Evolutionary conservation across 352 stramenopile species (phyloP), one percentile per base, ranked within the genome.

Genomic region (Hyaloperonospora brassicae): DNA sequence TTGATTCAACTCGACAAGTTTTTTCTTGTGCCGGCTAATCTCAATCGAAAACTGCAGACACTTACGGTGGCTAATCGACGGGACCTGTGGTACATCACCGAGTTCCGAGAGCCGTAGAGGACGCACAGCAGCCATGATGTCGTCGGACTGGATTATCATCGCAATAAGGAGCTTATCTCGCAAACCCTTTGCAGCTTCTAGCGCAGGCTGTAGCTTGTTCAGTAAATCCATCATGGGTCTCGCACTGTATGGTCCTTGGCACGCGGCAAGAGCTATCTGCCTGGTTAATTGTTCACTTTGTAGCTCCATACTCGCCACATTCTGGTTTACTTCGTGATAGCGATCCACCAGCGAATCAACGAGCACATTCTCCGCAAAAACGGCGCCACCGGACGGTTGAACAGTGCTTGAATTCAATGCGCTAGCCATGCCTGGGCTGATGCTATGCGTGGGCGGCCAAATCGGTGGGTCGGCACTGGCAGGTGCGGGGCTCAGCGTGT

Each of bases 51-150:
- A 54, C 52, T 79, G 61, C 5, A 84, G 30, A 42, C 76, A 85
- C 39, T 82, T 86, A 7, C 59, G 71, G 49, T 87, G 78, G 47
- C 73, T 70, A 22, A 77, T 67, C 11, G 54, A 63, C 12, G 66
- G 57, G 4, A 91, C 76, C 27, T 86, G 72, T 2, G 76, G 63
- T 6, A 91, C 84, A 55, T 91, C 70, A 10, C 62, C 64, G 0
- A 91, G 72, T 40, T 79, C 55, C 31, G 67, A 50, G 44, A 87
- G 44, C 8, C 70, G 76, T 13, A 91, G 38, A 38, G 58, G 44
- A 48, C 76, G 78, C 12, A 91, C 75, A 48, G 76, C 66, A 24
- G 42, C 17, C 47, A 91, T 79, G 36, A 89, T 72, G 2, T 66
- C 47, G 27, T 53, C 45, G 0, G 76, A 87, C 57, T 87, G 70